These are phyloP conservation scores for Magnolia officinalis DNA, from an alignment of 164 flowering plant genomes.

Conservation along the genomic window DNA sequence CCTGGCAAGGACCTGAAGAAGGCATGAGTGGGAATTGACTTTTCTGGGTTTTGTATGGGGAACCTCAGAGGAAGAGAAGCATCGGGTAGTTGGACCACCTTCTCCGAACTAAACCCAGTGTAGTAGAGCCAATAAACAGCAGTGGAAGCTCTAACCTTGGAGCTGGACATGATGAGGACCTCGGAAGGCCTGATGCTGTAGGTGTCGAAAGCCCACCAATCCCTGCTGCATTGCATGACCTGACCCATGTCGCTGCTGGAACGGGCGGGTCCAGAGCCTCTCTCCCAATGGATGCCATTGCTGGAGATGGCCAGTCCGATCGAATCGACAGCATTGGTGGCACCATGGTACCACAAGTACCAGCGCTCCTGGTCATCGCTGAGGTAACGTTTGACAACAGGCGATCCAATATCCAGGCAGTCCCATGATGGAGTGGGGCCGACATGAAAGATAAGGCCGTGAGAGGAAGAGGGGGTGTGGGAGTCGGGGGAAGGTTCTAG, in stretches of 20 bases:
- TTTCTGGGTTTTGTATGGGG: not conserved
- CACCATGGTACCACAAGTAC: conserved; percentile 92
- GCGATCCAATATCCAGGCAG: conserved; percentile 58
- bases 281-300: conserved; percentile 86
- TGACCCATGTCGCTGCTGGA: conserved; percentile 37
- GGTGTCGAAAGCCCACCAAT: conserved; percentile 96
- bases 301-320: conserved; percentile 78
- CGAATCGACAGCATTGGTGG: conserved; percentile 26
- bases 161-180: conserved; percentile 71
- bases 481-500: conserved; percentile 12
- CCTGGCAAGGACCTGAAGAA: conserved; percentile 61
- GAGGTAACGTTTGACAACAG: conserved; percentile 73
- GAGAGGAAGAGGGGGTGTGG: conserved; percentile 23
- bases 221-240: conserved; percentile 61
- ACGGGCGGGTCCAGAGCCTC: conserved; percentile 32
- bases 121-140: conserved; percentile 93
- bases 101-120: conserved; percentile 56
- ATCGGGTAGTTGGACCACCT: not conserved
- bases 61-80: too few species aligned
- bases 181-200: conserved; percentile 62
- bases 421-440: conserved; percentile 63
- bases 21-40: not conserved
- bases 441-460: conserved; percentile 67
- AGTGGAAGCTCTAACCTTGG: conserved; percentile 43
- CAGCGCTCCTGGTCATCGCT: conserved; percentile 88